Percentiles rank a stretch among this genome's conserved stretches.
These are phyloP conservation scores for Tulasnella sp. DNA, from an alignment of 768 basidiomycete genomes.

Conservation along the genomic window DNA sequence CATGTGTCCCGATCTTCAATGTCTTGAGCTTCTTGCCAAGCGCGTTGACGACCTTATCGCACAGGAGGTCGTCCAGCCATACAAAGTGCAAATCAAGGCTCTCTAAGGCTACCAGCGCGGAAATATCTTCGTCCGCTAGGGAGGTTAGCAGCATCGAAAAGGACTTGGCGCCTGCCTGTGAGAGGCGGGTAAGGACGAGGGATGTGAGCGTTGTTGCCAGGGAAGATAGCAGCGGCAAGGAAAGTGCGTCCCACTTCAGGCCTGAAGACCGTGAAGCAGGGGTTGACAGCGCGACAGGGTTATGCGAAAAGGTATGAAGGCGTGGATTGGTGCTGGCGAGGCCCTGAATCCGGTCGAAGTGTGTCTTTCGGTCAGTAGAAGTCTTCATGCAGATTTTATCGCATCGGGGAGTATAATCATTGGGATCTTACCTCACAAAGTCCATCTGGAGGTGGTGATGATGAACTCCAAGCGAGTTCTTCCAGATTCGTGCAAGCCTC, in stretches of 20 bases:
- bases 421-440: constrained; percentile 28
- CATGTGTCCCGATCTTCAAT: constrained; percentile 28
- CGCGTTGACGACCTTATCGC: constrained; percentile 28
- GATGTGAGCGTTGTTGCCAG: constrained; percentile 23
- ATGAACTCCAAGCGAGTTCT: constrained; percentile 27
- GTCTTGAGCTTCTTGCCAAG: constrained; percentile 24
- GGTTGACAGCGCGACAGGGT: constrained; percentile 17
- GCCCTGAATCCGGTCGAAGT: background rate
- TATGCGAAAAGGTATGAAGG: constrained; percentile 22
- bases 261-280: constrained; percentile 13
- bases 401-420: background rate
- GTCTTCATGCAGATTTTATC: too few species aligned
- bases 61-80: constrained; percentile 33
- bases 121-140: constrained; percentile 21
- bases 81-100: constrained; percentile 29
- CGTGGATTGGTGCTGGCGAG: constrained; percentile 23
- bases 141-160: constrained; percentile 23
- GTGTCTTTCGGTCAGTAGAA: too few species aligned
- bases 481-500: constrained; percentile 23
- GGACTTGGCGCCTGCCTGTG: constrained; percentile 29
- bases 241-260: constrained; percentile 31
- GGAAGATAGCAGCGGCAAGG: constrained; percentile 27
- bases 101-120: constrained; percentile 25
- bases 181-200: constrained; percentile 28
- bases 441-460: constrained; percentile 30